Evolutionary conservation across 2,329 filamentous ascomycete species (phyloP), one percentile per base, ranked within the genome.

Genomic region (Alternaria sp.): DNA sequence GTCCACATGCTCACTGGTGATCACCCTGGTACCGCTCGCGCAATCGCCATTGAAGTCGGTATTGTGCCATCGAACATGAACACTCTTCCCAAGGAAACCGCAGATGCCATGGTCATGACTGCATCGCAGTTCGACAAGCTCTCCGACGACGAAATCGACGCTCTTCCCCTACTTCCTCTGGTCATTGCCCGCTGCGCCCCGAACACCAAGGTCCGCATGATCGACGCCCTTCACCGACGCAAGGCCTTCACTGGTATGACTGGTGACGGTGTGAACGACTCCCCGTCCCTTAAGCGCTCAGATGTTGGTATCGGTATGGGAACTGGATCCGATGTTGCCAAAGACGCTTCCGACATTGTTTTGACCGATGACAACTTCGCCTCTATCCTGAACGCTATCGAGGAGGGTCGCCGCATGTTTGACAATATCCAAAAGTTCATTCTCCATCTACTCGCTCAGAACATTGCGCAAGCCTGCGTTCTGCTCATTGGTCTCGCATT

Each of bases 1-100:
- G 82, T 84, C 2, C 82, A 83, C 68, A 84, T 84, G 82, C 73
- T 84, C 37, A 84, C 82, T 51, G 82, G 82, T 47, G 82, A 84
- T 55, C 81, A 83, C 57, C 78, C 81, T 7, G 79, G 79, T 50
- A 83, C 82, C 18, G 82, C 82, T 0, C 79, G 74, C n/a, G 81
- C 82, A 11, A 84, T 84, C 43, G 82, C 81, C 3, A 78, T 77
- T 43, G 78, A 83, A 64, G 81, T 83, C 46, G 82, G 82, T 33
- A 78, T 78, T 49, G 79, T 84, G 57, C 82, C 82, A 7, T 76
- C 74, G 26, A 79, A 82, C 59, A 80, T 82, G 62, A 74, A 77
- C 28, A 82, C 81, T 55, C 71, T 77, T 9, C 60, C 69, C 20
- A 71, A 69, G 44, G 72, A 72, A 20, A 70, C 73, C 12, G 67